phyloP scores from a whole-genome alignment of 805 yeast genomes.

The Phaffomyces opuntiae region DNA sequence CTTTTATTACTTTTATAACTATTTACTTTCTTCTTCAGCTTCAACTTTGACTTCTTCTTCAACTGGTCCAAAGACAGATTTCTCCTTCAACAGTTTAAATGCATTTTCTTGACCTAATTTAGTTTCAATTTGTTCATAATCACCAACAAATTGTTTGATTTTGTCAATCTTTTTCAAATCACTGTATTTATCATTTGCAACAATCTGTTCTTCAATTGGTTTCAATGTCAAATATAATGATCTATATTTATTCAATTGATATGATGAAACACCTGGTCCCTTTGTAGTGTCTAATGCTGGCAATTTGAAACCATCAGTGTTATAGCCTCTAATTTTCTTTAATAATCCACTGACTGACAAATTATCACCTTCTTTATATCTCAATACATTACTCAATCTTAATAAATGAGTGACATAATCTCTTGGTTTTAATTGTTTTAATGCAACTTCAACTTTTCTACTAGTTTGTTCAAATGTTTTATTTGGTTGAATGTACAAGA shows the following conservation, averaged over 20 bases:
- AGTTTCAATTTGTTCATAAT: constrained; percentile 6
- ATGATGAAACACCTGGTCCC: constrained; percentile 8
- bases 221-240: constrained; percentile 16
- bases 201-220: constrained; percentile 17
- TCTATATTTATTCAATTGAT: constrained; percentile 11
- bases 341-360: constrained; percentile 8
- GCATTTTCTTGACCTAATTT: constrained; percentile 5
- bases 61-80: constrained; percentile 3
- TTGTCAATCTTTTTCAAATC: not conserved
- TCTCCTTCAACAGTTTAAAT: constrained; percentile 9
- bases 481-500: constrained; percentile 17
- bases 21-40: not conserved
- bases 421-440: constrained; percentile 4
- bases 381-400: constrained; percentile 13
- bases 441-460: constrained; percentile 12
- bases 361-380: constrained; percentile 2
- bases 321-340: not conserved
- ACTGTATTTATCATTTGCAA: constrained; percentile 1
- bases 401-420: constrained; percentile 13
- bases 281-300: constrained; percentile 10
- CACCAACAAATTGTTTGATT: constrained; percentile 5
- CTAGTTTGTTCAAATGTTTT: constrained; percentile 10
- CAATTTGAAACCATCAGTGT: not conserved
- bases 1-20: not conserved
- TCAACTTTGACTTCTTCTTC: not conserved